Conservation (phyloP, 1,284 basidiomycete species). For the Cystobasidiaceae sp. region DNA sequence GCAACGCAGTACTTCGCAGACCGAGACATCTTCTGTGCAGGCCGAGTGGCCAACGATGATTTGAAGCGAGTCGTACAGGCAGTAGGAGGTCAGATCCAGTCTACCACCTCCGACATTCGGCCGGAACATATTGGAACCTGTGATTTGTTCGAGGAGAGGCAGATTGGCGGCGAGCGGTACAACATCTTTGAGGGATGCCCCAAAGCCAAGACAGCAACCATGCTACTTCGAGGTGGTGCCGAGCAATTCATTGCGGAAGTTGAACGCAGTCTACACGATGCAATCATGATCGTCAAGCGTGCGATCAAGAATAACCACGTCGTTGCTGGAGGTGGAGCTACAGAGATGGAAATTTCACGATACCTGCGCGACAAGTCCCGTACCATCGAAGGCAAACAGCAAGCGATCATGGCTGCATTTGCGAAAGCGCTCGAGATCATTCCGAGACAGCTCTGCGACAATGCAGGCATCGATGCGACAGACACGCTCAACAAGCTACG, state of each 20-base stretch:
- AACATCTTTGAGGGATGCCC: slow-evolving; percentile 87
- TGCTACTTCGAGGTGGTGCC: slow-evolving; percentile 90
- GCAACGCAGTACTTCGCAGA: slow-evolving; percentile 99
- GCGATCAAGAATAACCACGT: slow-evolving; percentile 93
- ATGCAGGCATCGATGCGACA: slow-evolving; percentile 95
- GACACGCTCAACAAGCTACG: slow-evolving; percentile 95
- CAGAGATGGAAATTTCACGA: slow-evolving; percentile 98
- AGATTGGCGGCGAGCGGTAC: slow-evolving; percentile 95
- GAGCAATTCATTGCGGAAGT: slow-evolving; percentile 99
- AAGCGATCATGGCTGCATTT: slow-evolving; percentile 90
- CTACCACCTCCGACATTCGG: slow-evolving; percentile 87
- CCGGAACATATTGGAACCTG: slow-evolving; percentile 88
- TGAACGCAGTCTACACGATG: slow-evolving; percentile 93
- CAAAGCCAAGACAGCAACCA: slow-evolving; percentile 95
- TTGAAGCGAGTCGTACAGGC: slow-evolving; percentile 92
- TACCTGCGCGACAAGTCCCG: slow-evolving; percentile 84
- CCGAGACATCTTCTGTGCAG: slow-evolving; percentile 97
- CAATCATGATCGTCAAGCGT: slow-evolving; percentile 98
- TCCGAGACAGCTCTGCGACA: slow-evolving; percentile 96
- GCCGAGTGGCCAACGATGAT: slow-evolving; percentile 85
- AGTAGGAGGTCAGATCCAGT: slow-evolving; percentile 90
- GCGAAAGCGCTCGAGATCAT: slow-evolving; percentile 97
- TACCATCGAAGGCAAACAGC: slow-evolving; percentile 91
- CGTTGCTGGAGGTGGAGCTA: slow-evolving; percentile 95
- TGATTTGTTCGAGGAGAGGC: slow-evolving; percentile 84